Base-by-base conservation (phyloP, 2,329 filamentous ascomycete genomes). In the Verticillium alfalfae region DNA sequence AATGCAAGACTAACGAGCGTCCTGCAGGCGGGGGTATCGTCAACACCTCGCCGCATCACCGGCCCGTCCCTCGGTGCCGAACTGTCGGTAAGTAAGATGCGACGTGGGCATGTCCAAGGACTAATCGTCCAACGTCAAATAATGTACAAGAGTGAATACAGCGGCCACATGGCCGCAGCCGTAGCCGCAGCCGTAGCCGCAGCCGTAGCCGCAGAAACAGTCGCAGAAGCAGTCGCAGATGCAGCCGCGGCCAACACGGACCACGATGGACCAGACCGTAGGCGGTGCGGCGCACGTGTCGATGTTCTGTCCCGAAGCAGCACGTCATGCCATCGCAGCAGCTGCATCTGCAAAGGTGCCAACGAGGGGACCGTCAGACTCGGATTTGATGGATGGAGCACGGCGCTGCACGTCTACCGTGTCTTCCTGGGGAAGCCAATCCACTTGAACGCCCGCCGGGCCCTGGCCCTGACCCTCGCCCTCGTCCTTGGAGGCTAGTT, bases 321-420 rank as follows among this genome's bases (percentile, higher is more conserved):
- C 45, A 52, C 34, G 26, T 56, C 54, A 79, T 68, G 76, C 75
- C 75, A 83, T 82, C 16, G 79, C 81, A 12, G 80, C 80, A 26
- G 82, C 83, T 26, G 84, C 84, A 68, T 87, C 84, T 55, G 82
- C 81, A 75, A 87, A 87, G 16, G 84, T 86, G 54, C 84, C 84
- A 15, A 87, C 83, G 49, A 87, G 78, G 56, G 81, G 78, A 55
- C 76, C 76, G 38, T 71, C 71, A 34, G 70, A 71, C 56, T 75
- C 74, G 16, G 75, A 71, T 67, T 76, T 78, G 66, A 79, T 69
- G 22, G 73, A 73, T 15, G 72, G 68, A 6, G 68, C 65, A 58
- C 76, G 76, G 60, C 71, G 75, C 63, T 79, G 77, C 70, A 77
- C 69, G 64, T 83, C 82, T 52, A 76, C 70, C 41, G 72, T 76